Conservation (phyloP, 495 filamentous ascomycete species). For the Lineolata rhizophorae region DNA sequence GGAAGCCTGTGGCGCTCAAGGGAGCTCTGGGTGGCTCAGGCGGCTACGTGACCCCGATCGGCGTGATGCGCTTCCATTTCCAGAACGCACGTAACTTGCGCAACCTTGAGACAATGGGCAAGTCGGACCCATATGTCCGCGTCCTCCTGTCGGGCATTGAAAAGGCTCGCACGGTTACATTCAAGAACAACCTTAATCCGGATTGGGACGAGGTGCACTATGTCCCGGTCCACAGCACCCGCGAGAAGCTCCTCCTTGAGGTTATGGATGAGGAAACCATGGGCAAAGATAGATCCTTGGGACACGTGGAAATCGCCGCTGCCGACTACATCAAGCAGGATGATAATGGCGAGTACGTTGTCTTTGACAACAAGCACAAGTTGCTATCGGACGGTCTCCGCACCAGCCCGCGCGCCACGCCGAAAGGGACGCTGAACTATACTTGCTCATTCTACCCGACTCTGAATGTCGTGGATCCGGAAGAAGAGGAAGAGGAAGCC, state of each 20-base stretch:
- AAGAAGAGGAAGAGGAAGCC: conserved; percentile 52
- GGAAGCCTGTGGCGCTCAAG: conserved; percentile 80
- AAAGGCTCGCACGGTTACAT: conserved; percentile 80
- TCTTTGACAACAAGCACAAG: conserved; percentile 47
- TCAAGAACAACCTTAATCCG: conserved; percentile 85
- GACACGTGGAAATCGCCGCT: conserved; percentile 48
- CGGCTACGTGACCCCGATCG: conserved; percentile 81
- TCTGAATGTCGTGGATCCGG: conserved; percentile 71
- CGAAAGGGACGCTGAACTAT: conserved; percentile 67
- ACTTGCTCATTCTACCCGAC: conserved; percentile 80
- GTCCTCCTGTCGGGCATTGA: conserved; percentile 76
- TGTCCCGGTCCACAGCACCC: conserved; percentile 68
- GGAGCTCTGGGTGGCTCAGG: conserved; percentile 52
- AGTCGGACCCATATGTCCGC: conserved; percentile 85
- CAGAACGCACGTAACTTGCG: conserved; percentile 58
- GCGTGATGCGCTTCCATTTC: conserved; percentile 88
- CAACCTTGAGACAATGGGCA: conserved; percentile 87
- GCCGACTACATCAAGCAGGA: conserved; percentile 60
- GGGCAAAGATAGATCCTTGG: conserved; percentile 69
- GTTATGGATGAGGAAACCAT: conserved; percentile 93
- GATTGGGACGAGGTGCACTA: conserved; percentile 94
- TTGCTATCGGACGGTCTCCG: conserved; percentile 37
- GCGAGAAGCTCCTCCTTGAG: conserved; percentile 69
- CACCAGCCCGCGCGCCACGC: conserved; percentile 37
- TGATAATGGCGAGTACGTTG: conserved; percentile 59